Conservation (phyloP, 768 basidiomycete species). For the Amanita jacksonii region DNA sequence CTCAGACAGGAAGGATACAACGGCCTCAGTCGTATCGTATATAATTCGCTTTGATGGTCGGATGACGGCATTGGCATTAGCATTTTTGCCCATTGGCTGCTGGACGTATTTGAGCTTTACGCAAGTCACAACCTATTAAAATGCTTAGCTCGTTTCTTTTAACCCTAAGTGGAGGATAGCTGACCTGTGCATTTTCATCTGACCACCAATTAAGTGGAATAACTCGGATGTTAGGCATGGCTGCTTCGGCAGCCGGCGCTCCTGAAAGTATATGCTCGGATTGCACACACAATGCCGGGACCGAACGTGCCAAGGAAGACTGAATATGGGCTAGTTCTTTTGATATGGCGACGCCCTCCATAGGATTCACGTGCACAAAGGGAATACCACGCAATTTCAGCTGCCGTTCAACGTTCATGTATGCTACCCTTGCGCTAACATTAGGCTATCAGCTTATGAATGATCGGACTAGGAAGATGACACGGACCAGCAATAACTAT, state of each 20-base stretch:
- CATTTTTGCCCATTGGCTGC: conserved; percentile 71
- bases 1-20: conserved; percentile 83
- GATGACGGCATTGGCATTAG: conserved; percentile 51
- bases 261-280: conserved; percentile 75
- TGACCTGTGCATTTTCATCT: conserved; percentile 54
- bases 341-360: conserved; percentile 27
- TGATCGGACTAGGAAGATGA: background rate
- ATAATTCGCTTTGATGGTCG: conserved; percentile 84
- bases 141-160: conserved; percentile 6
- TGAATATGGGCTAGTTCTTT: conserved; percentile 49
- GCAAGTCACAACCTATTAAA: conserved; percentile 66
- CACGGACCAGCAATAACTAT: conserved; percentile 65
- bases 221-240: conserved; percentile 86
- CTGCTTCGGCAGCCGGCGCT: conserved; percentile 82
- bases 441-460: background rate
- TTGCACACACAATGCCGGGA: conserved; percentile 78
- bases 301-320: conserved; percentile 64
- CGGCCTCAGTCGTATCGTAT: conserved; percentile 80
- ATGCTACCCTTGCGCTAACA: conserved; percentile 78
- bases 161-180: conserved; percentile 12
- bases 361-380: conserved; percentile 64
- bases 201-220: conserved; percentile 92
- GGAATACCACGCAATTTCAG: conserved; percentile 76
- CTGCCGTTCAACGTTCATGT: conserved; percentile 80
- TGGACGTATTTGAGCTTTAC: conserved; percentile 89